Evolutionary conservation across 768 basidiomycete genomes (phyloP).

Genomic region (Suillus occidentalis): DNA sequence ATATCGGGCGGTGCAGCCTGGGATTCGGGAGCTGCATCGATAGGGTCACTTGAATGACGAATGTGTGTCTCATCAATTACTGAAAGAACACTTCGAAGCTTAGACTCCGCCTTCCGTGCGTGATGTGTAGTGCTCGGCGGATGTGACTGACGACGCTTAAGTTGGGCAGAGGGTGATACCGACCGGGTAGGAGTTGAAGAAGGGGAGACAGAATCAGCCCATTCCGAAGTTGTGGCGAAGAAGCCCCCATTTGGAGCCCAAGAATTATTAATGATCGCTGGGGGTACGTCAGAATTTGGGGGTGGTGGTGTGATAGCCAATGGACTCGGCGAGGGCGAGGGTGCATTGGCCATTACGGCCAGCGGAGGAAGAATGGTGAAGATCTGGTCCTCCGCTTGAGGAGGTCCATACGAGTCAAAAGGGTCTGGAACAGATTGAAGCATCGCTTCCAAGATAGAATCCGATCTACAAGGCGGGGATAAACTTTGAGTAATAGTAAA

Average conservation of each 20-base stretch:
- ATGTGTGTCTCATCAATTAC: slow-evolving; percentile 64
- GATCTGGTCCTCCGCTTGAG: slow-evolving; percentile 86
- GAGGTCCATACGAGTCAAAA: slow-evolving; percentile 89
- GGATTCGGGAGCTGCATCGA: slow-evolving; percentile 18
- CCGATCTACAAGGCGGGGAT: slow-evolving; percentile 51
- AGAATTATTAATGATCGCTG: slow-evolving; percentile 35
- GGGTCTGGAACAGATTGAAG: slow-evolving; percentile 88
- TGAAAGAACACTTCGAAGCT: slow-evolving; percentile 70
- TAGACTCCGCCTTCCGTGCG: slow-evolving; percentile 59
- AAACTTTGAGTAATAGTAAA: slow-evolving; percentile 14
- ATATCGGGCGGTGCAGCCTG: slow-evolving; percentile 26
- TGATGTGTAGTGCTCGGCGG: slow-evolving; percentile 41
- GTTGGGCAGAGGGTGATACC: slow-evolving; percentile 44
- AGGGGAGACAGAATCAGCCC: slow-evolving; percentile 46
- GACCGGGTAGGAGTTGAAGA: slow-evolving; percentile 49
- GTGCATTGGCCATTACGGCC: slow-evolving; percentile 65
- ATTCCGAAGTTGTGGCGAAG: slow-evolving; percentile 56
- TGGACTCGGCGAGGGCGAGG: slow-evolving; percentile 64
- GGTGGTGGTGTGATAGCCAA: slow-evolving; percentile 44
- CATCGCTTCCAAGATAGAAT: slow-evolving; percentile 90
- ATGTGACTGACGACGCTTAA: slow-evolving; percentile 52
- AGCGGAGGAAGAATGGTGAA: slow-evolving; percentile 91
- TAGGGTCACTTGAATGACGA: slow-evolving; percentile 30
- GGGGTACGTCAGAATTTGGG: slow-evolving; percentile 42
- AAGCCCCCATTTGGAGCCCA: slow-evolving; percentile 53